A percentile compares a stretch with the other conserved stretches of the same genome.
phyloP scores from a whole-genome alignment of 768 basidiomycete genomes.

The Russula earlei region DNA sequence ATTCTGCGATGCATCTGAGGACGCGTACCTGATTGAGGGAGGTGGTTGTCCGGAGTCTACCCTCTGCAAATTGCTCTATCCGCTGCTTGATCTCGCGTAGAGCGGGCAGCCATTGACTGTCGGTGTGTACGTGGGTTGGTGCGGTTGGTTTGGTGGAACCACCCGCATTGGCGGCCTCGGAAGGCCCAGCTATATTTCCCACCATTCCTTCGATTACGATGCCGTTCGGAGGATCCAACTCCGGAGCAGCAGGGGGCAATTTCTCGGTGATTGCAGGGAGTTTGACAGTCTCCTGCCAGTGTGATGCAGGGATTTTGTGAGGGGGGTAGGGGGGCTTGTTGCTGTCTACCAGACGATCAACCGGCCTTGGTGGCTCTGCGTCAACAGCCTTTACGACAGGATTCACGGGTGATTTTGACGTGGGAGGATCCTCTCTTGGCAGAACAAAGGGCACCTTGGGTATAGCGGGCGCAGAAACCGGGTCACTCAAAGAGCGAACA shows the following conservation, averaged over 20 bases:
- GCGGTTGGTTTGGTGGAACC: background rate
- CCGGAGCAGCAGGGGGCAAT: no score
- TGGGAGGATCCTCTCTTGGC: background rate
- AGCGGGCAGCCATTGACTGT: background rate
- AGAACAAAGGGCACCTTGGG: background rate
- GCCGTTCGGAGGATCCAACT: background rate
- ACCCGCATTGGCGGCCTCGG: no score
- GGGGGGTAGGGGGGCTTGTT: background rate
- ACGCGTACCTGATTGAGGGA: background rate
- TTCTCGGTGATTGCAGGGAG: background rate
- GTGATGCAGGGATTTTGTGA: background rate
- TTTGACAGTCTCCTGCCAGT: background rate
- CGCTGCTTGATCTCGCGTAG: slow-evolving; percentile 3
- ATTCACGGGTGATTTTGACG: background rate
- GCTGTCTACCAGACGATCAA: background rate
- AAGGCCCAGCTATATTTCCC: no score
- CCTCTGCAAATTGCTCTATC: background rate
- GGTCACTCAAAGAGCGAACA: background rate
- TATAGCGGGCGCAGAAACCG: background rate
- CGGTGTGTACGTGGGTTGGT: background rate
- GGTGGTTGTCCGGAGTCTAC: background rate
- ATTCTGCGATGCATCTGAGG: background rate
- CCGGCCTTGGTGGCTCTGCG: background rate
- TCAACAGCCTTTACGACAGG: background rate
- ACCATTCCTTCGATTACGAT: no score